Conservation (phyloP, 108 stramenopile species). For the Epipyxis sp. region DNA sequence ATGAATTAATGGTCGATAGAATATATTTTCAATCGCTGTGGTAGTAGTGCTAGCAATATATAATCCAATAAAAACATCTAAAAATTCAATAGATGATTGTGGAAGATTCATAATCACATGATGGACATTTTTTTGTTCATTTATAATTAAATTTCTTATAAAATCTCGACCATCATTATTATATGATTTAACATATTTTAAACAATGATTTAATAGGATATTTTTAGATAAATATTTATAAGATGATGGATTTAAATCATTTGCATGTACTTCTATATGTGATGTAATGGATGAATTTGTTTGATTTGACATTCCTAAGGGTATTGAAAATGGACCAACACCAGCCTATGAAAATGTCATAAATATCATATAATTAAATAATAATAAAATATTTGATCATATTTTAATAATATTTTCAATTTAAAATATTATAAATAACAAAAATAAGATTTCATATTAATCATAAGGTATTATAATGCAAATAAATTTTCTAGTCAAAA, state of each 20-base stretch:
- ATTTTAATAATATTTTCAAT: too few species aligned
- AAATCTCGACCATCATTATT: conserved; percentile 84
- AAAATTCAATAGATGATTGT: conserved; percentile 77
- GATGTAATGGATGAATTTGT: not conserved
- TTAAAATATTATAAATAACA: too few species aligned
- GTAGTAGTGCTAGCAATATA: not conserved
- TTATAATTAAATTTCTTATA: conserved; percentile 55
- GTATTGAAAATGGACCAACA: conserved; percentile 93
- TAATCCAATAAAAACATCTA: conserved; percentile 81
- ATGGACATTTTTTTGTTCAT: conserved; percentile 40
- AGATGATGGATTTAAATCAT: conserved; percentile 78
- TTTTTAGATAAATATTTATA: conserved; percentile 71
- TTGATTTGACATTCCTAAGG: conserved; percentile 56
- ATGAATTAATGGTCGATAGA: conserved; percentile 50
- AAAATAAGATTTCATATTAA: too few species aligned
- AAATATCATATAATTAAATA: too few species aligned
- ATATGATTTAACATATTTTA: conserved; percentile 51
- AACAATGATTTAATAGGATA: conserved; percentile 72
- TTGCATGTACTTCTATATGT: not conserved
- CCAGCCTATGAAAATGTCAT: conserved; percentile 92
- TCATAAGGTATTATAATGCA: too few species aligned
- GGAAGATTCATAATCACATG: conserved; percentile 97
- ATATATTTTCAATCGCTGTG: too few species aligned
- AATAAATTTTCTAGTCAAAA: too few species aligned
- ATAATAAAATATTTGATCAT: too few species aligned